Evolutionary conservation across 2,329 filamentous ascomycete genomes (phyloP), one percentile per base, ranked within the genome.

Genomic region (Colletotrichum plurivorum): DNA sequence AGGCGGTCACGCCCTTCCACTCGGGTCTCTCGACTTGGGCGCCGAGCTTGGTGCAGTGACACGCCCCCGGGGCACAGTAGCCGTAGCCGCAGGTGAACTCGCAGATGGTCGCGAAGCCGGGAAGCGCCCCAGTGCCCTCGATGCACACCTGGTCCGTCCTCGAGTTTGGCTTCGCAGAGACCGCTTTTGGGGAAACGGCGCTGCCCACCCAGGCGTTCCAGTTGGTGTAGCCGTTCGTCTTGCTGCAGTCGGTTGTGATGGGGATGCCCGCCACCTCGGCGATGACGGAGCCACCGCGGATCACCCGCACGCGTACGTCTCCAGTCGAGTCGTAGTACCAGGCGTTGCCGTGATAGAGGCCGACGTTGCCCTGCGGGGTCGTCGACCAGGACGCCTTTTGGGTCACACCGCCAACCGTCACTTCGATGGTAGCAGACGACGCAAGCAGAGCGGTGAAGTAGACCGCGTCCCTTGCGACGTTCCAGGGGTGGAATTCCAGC

Each of bases 41-140:
- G 1, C 63, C 63, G 3, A 66, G 1, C 3, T 41, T 53, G 4
- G 36, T 27, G 48, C 49, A 60, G 5, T 83, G 71, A 6, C 63
- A 66, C 1, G 55, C 46, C 1, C 48, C 36, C 15, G 10, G 7
- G 2, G 77, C 76, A 39, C 76, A 79, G 66, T 78, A 78, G 20
- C 73, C 75, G 45, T 74, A 78, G 8, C 39, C 41, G 59, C 77
- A 78, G 18, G 73, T 57, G 43, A 78, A 82, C 46, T 74, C 56
- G 65, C 80, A 82, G 3, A 82, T 76, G 1, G 77, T 79, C 1
- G 58, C 39, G 31, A 78, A 79, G 63, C 80, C 22, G 3, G 13
- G 18, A 1, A 43, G 4, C 10, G 22, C 9, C 1, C 46, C 51
- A 9, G 71, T 74, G 13, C 77, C 77, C 22, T 72, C 71, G 5